Percentiles rank a stretch among this genome's conserved stretches.
Conservation (phyloP, 2,329 filamentous ascomycete genomes). For the Lasiodiplodia sp. region DNA sequence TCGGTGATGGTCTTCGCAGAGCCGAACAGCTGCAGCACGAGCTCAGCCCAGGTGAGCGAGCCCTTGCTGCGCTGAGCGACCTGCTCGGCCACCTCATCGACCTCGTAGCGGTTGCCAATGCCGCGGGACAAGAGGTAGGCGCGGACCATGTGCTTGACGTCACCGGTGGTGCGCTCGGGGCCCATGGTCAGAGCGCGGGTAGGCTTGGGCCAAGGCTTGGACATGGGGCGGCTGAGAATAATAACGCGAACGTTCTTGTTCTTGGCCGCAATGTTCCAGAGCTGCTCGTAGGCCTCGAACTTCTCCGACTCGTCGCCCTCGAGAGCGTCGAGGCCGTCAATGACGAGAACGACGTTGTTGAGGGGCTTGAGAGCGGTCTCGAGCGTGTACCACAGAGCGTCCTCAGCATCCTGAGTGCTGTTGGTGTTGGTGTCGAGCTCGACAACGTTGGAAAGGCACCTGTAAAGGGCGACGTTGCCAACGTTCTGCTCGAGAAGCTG, state of each 20-base stretch:
- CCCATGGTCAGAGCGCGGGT: conserved; percentile 46
- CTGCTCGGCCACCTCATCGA: conserved; percentile 46
- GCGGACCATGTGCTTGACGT: conserved; percentile 40
- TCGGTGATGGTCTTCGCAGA: conserved; percentile 47
- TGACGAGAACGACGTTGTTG: conserved; percentile 51
- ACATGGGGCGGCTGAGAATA: conserved; percentile 48
- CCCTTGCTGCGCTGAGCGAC: conserved; percentile 52
- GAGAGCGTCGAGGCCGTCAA: conserved; percentile 59
- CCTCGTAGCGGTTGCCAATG: conserved; percentile 38
- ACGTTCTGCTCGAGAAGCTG: conserved; percentile 58
- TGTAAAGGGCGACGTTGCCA: conserved; percentile 49
- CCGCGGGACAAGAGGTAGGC: conserved; percentile 37
- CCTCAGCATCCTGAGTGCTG: conserved; percentile 42
- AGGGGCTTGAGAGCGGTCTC: conserved; percentile 47
- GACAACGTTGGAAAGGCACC: conserved; percentile 38
- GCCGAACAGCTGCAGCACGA: conserved; percentile 51
- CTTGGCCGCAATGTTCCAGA: conserved; percentile 47
- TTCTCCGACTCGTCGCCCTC: conserved; percentile 45
- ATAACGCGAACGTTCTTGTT: conserved; percentile 52
- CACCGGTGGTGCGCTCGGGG: conserved; percentile 41
- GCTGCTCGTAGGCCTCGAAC: conserved; percentile 45
- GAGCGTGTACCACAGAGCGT: conserved; percentile 53
- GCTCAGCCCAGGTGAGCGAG: conserved; percentile 55
- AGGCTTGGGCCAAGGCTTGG: conserved; percentile 46
- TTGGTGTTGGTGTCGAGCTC: conserved; percentile 40